Evolutionary conservation across 2,329 filamentous ascomycete genomes (phyloP), one percentile per base, ranked within the genome.

Genomic region (Colletotrichum tanaceti): DNA sequence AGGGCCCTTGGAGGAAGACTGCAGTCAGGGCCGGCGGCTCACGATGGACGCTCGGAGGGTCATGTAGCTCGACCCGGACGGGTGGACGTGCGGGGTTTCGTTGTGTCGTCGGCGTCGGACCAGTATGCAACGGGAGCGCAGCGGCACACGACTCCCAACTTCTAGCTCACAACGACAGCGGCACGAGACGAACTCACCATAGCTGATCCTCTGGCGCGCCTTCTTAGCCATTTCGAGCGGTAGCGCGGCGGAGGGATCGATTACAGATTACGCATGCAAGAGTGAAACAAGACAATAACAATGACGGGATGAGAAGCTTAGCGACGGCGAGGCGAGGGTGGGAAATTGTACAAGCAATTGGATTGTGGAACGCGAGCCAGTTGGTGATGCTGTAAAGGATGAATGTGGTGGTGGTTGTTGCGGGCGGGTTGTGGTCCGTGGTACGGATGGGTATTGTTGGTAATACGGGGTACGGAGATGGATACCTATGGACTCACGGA

Each of bases 121-220:
- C 47, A 55, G 50, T 32, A 41, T 68, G 62, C 41, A 32, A 53
- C 50, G 18, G 60, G 32, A 54, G 55, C 47, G 62, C 44, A 47
- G 39, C 59, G 32, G 54, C 61, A 60, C 41, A 55, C 55, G 50
- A 63, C 28, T 38, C 43, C 49, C 64, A 59, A 35, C 9, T 35
- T 35, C 32, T 35, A 35, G 32, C 32, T 35, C 9, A 10, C 2
- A 35, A 24, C 41, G 53, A 46, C 20, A 28, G 46, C 32, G 43
- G 57, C 63, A 58, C 49, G 58, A 65, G 58, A 35, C 54, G 39
- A 58, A 58, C 84, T 78, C 76, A 91, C 89, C 89, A 82, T 91
- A 91, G 79, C 88, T 90, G 80, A 91, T 89, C 79, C 88, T 87
- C 79, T 91, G 89, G 78, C 87, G 88, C 75, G 86, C 86, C 82